Conservation (phyloP, 2,329 filamentous ascomycete genomes). For the Cryphonectria parasitica region DNA sequence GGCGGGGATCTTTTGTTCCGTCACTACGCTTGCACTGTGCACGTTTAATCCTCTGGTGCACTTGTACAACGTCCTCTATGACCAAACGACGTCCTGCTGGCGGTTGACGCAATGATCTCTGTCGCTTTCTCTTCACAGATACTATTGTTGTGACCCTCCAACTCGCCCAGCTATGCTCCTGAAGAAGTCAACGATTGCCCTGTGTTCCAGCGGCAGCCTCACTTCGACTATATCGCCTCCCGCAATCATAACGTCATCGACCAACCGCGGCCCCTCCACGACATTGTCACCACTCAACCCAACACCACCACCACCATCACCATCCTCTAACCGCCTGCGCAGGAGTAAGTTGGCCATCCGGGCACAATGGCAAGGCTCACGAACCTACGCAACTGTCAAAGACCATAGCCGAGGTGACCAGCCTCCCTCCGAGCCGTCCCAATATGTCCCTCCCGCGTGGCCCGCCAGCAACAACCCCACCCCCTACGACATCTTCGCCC, state of each 20-base stretch:
- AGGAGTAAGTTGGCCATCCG: neutral
- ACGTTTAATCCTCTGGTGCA: neutral
- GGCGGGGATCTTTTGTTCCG: neutral
- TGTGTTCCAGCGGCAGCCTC: slow-evolving; percentile 34
- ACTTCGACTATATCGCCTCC: slow-evolving; percentile 30
- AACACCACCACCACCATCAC: too few species aligned
- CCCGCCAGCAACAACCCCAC: slow-evolving; percentile 62
- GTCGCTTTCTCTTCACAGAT: neutral
- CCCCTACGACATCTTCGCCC: slow-evolving; percentile 86
- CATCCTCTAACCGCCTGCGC: neutral
- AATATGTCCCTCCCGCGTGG: slow-evolving; percentile 42
- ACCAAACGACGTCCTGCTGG: slow-evolving; percentile 5
- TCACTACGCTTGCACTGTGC: neutral
- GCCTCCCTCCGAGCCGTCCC: neutral
- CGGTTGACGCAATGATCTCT: slow-evolving; percentile 20
- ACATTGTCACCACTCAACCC: neutral
- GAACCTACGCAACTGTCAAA: slow-evolving; percentile 32
- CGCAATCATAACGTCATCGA: slow-evolving; percentile 34
- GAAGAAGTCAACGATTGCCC: slow-evolving; percentile 35
- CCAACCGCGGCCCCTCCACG: slow-evolving; percentile 10
- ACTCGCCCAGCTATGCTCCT: slow-evolving; percentile 32
- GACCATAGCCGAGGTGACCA: slow-evolving; percentile 17
- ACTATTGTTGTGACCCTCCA: slow-evolving; percentile 21
- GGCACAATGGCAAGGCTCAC: slow-evolving; percentile 20
- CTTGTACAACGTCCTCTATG: neutral